Conservation (phyloP, 768 basidiomycete genomes). For the Leucosporidium creatinivorum region DNA sequence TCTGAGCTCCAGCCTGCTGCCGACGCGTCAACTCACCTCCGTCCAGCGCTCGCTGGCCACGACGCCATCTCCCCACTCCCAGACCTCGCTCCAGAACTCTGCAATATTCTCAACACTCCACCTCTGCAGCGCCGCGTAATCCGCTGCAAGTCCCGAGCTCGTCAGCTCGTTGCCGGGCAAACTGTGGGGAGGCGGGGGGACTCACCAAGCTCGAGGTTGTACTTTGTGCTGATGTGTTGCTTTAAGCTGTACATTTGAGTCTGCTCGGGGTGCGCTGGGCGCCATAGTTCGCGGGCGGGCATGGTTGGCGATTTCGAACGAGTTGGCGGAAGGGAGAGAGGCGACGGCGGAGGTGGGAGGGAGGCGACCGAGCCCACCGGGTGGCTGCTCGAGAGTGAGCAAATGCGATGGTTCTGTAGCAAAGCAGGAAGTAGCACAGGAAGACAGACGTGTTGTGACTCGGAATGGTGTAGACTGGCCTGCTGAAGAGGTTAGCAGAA, state of each 20-base stretch:
- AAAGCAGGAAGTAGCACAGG: no score
- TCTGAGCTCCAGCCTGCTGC: background rate
- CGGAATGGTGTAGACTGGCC: no score
- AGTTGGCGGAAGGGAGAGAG: background rate
- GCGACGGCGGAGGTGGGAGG: no score
- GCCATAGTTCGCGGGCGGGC: background rate
- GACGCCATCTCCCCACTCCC: constrained; percentile 51
- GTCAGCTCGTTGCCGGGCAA: background rate
- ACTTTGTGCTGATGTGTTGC: background rate
- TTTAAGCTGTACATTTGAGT: background rate
- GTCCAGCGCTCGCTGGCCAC: background rate
- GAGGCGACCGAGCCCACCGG: no score
- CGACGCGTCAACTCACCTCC: background rate
- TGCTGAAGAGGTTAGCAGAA: no score
- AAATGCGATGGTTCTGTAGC: no score
- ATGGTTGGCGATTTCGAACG: background rate
- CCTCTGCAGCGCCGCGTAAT: constrained; percentile 46
- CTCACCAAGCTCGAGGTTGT: background rate
- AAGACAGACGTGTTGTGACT: no score
- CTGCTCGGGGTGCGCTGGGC: background rate
- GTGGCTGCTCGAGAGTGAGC: no score
- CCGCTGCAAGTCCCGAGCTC: background rate
- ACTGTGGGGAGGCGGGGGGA: background rate
- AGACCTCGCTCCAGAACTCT: constrained; percentile 64
- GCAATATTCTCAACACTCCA: constrained; percentile 58